Conservation (phyloP, 768 basidiomycete species). For the Pholiota molesta region DNA sequence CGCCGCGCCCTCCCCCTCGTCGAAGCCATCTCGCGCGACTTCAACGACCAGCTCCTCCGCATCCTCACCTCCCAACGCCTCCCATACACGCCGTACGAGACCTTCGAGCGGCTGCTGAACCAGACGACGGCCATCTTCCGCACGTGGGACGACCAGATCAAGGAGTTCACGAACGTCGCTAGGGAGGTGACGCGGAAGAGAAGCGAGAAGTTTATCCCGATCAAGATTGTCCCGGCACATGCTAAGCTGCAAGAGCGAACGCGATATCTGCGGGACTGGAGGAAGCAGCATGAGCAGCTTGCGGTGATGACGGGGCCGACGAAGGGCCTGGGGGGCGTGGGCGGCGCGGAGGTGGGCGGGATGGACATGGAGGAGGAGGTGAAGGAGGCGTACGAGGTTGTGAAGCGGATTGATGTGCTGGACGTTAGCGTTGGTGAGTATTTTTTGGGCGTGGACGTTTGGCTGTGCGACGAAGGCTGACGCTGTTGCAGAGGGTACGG, state of each 20-base stretch:
- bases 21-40: conserved; percentile 97
- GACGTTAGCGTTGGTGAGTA: conserved; percentile 87
- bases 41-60: conserved; percentile 91
- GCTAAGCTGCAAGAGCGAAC: conserved; percentile 88
- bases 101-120: conserved; percentile 84
- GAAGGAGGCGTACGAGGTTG: conserved; percentile 93
- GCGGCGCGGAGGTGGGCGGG: conserved; percentile 73
- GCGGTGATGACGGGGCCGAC: conserved; percentile 97
- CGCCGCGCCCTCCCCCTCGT: conserved; percentile 94
- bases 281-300: conserved; percentile 97
- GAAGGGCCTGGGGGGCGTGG: conserved; percentile 72
- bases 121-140: conserved; percentile 79
- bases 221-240: conserved; percentile 92
- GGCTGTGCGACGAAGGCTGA: background rate
- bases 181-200: conserved; percentile 92
- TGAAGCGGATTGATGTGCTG: conserved; percentile 94
- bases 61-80: conserved; percentile 91
- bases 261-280: conserved; percentile 86
- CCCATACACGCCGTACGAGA: conserved; percentile 92
- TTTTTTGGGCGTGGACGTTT: background rate
- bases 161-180: conserved; percentile 91
- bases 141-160: conserved; percentile 89
- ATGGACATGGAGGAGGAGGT: conserved; percentile 99
- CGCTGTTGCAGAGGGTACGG: conserved; percentile 76
- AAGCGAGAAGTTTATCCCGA: conserved; percentile 92